Base-by-base conservation (phyloP, 148 eudicot species). In the Persicaria tinctoria region DNA sequence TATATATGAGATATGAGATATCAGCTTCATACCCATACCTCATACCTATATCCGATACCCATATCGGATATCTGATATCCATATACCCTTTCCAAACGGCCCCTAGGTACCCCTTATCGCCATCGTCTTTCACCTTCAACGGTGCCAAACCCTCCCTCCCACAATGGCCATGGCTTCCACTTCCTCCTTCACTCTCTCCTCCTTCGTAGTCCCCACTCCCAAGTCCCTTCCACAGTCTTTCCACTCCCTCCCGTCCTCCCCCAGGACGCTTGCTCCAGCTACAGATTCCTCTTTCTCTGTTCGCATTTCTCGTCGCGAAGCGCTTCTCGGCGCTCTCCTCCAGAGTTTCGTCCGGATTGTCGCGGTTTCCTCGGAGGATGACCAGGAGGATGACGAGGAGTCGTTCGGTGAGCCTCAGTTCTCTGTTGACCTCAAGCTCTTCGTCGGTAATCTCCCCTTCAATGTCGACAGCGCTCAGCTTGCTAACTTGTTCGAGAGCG, bases 381-480 rank as follows among this genome's bases (percentile, higher is more conserved):
- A 80, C 2, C 86, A 78, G 56, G 90, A 81, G 8, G 90, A 82
- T 62, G 84, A 77, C 38, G 90, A 83, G 10, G 74, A 48, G 0
- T 50, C 20, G 6, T 78, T 10, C 2, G 81, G 74, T 13, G 82
- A 73, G 5, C 81, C 79, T 11, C 74, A 56, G 9, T 93, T 87
- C 82, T 82, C 95, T 1, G 85, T 86, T 49, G 93, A 87, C 77
- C 82, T 86, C 47, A 93, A 89, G 49, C 84, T 93, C 59, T 93
- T 93, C 45, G 98, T 93, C 0, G 97, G 98, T 8, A 94, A 94
- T 60, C 85, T 94, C 63, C 95, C 98, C 2, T 94, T 91, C 51
- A 83, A 27, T 56, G 95, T 85, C 23, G 98, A 93, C 75, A 93
- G 98, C 57, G 79, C 97, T 63, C 81, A 81, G 45, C 91, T 94